Evolutionary conservation across 2,329 filamentous ascomycete genomes (phyloP).

Genomic region (Monilinia aucupariae): DNA sequence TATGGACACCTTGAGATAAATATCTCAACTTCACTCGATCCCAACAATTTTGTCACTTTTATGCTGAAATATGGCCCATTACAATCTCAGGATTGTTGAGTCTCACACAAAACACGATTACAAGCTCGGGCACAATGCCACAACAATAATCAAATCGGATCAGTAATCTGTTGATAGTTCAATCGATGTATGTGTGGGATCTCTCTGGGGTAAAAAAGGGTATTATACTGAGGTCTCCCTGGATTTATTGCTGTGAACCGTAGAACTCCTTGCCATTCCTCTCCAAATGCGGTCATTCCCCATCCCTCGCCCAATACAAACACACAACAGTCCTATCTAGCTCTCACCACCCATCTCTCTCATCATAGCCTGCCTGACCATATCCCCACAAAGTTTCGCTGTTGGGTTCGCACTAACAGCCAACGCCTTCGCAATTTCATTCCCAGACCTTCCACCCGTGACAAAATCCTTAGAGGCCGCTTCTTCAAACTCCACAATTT

Average conservation of each 20-base stretch:
- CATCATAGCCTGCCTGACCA: slow-evolving; percentile 64
- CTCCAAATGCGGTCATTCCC: background rate
- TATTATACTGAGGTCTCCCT: background rate
- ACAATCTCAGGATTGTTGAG: background rate
- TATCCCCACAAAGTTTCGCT: slow-evolving; percentile 63
- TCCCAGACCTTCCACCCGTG: slow-evolving; percentile 59
- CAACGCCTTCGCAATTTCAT: slow-evolving; percentile 58
- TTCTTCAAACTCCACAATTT: slow-evolving; percentile 53
- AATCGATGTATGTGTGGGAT: background rate
- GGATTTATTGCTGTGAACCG: background rate
- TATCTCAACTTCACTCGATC: background rate
- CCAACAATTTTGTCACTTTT: background rate
- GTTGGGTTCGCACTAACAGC: slow-evolving; percentile 63
- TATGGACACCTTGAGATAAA: background rate
- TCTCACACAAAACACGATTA: background rate
- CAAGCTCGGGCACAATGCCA: background rate
- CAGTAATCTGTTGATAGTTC: background rate
- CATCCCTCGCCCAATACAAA: background rate
- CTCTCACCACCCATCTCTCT: slow-evolving; percentile 48
- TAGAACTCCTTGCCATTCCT: background rate
- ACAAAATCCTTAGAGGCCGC: slow-evolving; percentile 58
- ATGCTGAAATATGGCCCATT: background rate
- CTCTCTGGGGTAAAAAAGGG: background rate
- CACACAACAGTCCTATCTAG: background rate
- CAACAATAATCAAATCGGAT: background rate